Conservation (phyloP, 768 basidiomycete species). For the Termitomyces titanicus region DNA sequence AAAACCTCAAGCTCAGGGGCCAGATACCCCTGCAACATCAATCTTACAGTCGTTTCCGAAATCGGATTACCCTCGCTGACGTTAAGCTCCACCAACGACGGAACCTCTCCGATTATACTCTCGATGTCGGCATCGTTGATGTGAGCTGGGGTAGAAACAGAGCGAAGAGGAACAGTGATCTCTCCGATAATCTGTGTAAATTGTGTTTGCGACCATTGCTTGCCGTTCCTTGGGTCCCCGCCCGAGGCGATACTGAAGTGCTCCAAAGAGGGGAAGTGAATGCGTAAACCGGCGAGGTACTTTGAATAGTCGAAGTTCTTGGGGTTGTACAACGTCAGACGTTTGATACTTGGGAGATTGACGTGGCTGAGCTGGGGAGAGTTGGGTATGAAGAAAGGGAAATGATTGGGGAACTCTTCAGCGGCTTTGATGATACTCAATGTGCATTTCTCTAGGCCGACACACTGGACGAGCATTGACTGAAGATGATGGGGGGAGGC, state of each 20-base stretch:
- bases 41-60: constrained; percentile 8
- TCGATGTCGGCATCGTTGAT: constrained; percentile 10
- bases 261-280: constrained; percentile 8
- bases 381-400: background rate
- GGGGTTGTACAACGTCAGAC: constrained; percentile 10
- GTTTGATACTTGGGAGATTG: constrained; percentile 5
- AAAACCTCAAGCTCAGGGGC: constrained; percentile 4
- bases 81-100: constrained; percentile 6
- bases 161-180: background rate
- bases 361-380: background rate
- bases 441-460: background rate
- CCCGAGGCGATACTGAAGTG: background rate
- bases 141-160: background rate
- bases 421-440: constrained; percentile 5
- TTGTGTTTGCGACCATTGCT: constrained; percentile 8
- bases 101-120: constrained; percentile 8
- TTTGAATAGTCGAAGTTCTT: constrained; percentile 10
- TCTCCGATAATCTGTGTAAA: background rate
- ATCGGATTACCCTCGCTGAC: constrained; percentile 7
- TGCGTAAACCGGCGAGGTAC: background rate
- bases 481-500: background rate
- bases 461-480: constrained; percentile 1
- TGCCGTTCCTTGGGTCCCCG: background rate
- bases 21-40: constrained; percentile 7
- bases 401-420: background rate